These are phyloP conservation scores for Cytospora chrysosperma DNA, from an alignment of 2,329 filamentous ascomycete genomes.

Conservation along the genomic window DNA sequence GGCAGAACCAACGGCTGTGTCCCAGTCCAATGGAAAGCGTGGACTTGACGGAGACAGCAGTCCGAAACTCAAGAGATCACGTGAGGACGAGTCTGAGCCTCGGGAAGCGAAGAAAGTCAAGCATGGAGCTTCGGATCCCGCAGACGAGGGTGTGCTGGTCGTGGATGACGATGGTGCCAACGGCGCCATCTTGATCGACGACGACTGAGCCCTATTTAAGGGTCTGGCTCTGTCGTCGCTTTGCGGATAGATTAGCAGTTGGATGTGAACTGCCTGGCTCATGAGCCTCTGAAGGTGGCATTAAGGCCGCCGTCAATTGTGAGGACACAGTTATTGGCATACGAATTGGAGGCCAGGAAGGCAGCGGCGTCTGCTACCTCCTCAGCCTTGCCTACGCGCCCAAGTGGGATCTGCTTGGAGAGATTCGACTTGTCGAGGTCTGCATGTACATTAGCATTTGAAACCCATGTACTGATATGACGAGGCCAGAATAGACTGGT, in stretches of 20 bases:
- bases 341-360: constrained; percentile 75
- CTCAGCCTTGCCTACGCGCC: constrained; percentile 63
- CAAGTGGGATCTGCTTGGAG: constrained; percentile 56
- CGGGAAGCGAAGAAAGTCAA: constrained; percentile 47
- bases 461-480: constrained; percentile 15
- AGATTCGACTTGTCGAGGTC: constrained; percentile 40
- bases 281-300: constrained; percentile 41
- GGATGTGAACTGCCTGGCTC: neutral
- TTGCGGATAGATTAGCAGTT: neutral
- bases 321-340: constrained; percentile 83
- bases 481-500: neutral
- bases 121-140: constrained; percentile 31
- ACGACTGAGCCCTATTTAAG: constrained; percentile 44
- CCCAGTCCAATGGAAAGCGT: constrained; percentile 42
- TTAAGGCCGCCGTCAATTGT: constrained; percentile 85
- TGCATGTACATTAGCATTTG: constrained; percentile 21
- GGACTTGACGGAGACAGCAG: constrained; percentile 37
- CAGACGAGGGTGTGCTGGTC: constrained; percentile 46
- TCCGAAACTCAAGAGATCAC: constrained; percentile 47
- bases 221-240: neutral
- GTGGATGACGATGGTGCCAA: constrained; percentile 50
- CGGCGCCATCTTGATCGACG: constrained; percentile 67
- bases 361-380: constrained; percentile 81
- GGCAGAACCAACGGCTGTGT: constrained; percentile 40
- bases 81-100: constrained; percentile 42